Evolutionary conservation across 1,139 yeast species (phyloP).

Genomic region (Pichia sp.): DNA sequence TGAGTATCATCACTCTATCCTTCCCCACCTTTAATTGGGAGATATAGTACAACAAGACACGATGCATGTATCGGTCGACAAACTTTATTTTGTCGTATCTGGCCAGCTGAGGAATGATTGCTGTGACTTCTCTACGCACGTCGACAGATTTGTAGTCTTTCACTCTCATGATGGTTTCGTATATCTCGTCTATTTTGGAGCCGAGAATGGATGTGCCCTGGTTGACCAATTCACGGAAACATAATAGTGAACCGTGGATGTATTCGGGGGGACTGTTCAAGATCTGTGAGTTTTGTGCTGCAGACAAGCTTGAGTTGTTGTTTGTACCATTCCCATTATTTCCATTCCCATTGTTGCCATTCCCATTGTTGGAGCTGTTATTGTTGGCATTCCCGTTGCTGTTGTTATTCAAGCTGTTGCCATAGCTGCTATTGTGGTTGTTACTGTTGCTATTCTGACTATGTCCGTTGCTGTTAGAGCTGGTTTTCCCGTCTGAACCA

Average conservation of each 20-base stretch:
- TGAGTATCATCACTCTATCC: constrained; percentile 74
- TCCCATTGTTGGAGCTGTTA: constrained; percentile 2
- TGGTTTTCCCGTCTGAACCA: constrained; percentile 8
- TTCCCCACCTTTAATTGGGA: constrained; percentile 68
- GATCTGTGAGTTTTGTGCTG: constrained; percentile 9
- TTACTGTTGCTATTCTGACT: background rate
- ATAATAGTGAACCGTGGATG: constrained; percentile 81
- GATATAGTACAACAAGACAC: constrained; percentile 72
- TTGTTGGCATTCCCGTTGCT: background rate
- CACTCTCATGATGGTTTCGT: constrained; percentile 69
- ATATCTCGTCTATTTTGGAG: constrained; percentile 71
- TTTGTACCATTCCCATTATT: background rate
- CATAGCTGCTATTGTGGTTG: constrained; percentile 1
- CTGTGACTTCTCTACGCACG: constrained; percentile 78
- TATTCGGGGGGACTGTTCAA: constrained; percentile 51
- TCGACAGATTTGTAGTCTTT: constrained; percentile 74
- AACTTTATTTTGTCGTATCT: constrained; percentile 73
- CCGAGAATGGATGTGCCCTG: constrained; percentile 64
- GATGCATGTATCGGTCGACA: constrained; percentile 76
- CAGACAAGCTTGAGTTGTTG: background rate
- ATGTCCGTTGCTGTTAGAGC: constrained; percentile 6
- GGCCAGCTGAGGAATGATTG: constrained; percentile 78
- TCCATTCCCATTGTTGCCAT: no score
- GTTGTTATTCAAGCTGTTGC: no score
- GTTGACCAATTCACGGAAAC: constrained; percentile 72